Base-by-base conservation (phyloP, 208 protist species). In the Acanthamoeba triangularis region DNA sequence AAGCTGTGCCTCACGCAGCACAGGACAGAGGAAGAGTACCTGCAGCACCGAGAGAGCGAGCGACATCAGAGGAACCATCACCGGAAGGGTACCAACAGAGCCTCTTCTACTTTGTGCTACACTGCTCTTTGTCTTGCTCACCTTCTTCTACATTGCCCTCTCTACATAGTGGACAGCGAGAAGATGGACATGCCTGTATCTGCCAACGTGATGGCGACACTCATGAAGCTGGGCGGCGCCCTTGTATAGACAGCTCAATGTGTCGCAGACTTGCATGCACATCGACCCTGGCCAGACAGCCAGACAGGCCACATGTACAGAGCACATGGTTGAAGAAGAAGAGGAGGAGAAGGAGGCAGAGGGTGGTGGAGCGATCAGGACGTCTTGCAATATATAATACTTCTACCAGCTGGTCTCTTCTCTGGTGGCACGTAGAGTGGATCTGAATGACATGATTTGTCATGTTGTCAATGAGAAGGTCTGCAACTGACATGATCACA, bases 1-100 rank as follows among this genome's bases (percentile, higher is more conserved):
- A 88, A 41, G 49, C 49, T 88, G 49, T 88, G 80, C 80, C 49
- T 88, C n/a, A 88, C 80, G 7, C 80, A 88, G 49, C 80, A 88
- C 80, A 63, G 33, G 20, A 88, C 25, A 7, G 80, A 88, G 33
- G 49, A 88, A 30, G 80, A 88, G 13, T 88, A 88, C 80, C 80
- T 88, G 23, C 28, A 16, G 20, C 80, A 88, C 25, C 80, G 80
- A 10, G 80, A 88, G 80, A 88, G 80, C 49, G 80, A 88, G 25
- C 14, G 80, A 63, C 80, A 88, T 13, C 20, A 63, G 13, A 88
- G 80, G 49, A 88, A 88, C 49, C 80, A 88, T 2, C 4, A 14
- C 23, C 13, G 80, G 16, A 88, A 88, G 49, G 49, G 80, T 88
- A 37, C n/a, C 69, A 47, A 14, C 37, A 20, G 20, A 25, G 14